These are phyloP conservation scores for Pythium angustatum DNA, from an alignment of 352 stramenopile species.

Conservation along the genomic window DNA sequence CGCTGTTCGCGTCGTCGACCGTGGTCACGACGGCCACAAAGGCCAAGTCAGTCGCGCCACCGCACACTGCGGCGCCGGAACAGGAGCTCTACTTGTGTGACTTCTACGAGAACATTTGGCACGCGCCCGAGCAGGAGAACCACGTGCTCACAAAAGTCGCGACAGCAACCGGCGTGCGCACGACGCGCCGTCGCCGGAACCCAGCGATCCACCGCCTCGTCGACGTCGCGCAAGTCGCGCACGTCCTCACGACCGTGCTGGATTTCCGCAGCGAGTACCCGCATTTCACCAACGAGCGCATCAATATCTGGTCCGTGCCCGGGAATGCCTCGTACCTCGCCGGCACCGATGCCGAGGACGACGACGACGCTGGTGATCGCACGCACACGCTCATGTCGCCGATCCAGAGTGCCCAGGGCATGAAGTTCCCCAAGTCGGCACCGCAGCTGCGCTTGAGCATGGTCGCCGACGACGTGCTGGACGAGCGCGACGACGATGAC, in stretches of 20 bases:
- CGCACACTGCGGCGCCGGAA: background rate
- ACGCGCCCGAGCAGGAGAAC: slow-evolving; percentile 16
- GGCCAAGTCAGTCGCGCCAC: background rate
- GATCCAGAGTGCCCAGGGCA: slow-evolving; percentile 28
- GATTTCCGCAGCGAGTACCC: slow-evolving; percentile 74
- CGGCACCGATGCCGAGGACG: slow-evolving; percentile 3
- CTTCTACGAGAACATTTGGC: slow-evolving; percentile 42
- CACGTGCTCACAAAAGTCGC: slow-evolving; percentile 22
- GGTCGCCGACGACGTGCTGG: slow-evolving; percentile 17
- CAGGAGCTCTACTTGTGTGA: slow-evolving; percentile 30
- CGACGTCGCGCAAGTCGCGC: slow-evolving; percentile 70
- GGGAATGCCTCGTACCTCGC: slow-evolving; percentile 26
- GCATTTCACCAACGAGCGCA: slow-evolving; percentile 27
- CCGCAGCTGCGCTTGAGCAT: slow-evolving; percentile 24
- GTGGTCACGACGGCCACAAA: background rate
- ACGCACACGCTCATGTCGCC: slow-evolving; percentile 28
- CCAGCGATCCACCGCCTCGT: slow-evolving; percentile 23
- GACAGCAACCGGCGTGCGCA: slow-evolving; percentile 28
- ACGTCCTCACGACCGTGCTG: slow-evolving; percentile 67
- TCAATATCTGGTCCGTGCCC: slow-evolving; percentile 58
- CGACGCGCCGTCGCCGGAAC: slow-evolving; percentile 23
- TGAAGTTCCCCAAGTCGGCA: slow-evolving; percentile 31
- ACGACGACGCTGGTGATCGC: slow-evolving; percentile 29
- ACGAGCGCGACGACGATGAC: slow-evolving; percentile 16
- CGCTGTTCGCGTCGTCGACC: background rate